Conservation (phyloP, 2,329 filamentous ascomycete genomes). For the Rugonectria rugulosa region DNA sequence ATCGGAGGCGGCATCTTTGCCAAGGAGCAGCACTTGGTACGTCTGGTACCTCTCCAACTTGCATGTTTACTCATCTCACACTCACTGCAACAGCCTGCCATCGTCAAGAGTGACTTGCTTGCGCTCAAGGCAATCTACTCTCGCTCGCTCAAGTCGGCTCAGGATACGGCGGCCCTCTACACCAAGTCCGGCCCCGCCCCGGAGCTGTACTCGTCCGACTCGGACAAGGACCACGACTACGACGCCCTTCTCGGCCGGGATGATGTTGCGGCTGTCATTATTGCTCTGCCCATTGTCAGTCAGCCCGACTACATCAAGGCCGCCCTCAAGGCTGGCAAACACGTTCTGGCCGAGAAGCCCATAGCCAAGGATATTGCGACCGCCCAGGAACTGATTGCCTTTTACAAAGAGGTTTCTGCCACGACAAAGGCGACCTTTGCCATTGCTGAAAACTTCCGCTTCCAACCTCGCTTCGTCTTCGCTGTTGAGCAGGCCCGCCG, state of each 20-base stretch:
- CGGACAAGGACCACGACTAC: constrained; percentile 53
- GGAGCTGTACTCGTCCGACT: constrained; percentile 66
- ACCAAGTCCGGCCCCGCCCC: constrained; percentile 39
- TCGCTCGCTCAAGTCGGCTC: constrained; percentile 65
- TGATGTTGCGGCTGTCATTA: constrained; percentile 63
- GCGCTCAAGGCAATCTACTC: constrained; percentile 72
- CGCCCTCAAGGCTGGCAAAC: constrained; percentile 70
- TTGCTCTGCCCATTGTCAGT: constrained; percentile 68
- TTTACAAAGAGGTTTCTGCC: constrained; percentile 38
- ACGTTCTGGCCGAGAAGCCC: constrained; percentile 75
- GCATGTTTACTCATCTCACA: too few species aligned
- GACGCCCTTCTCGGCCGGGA: constrained; percentile 60
- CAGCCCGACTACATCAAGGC: constrained; percentile 67
- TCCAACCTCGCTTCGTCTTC: constrained; percentile 61
- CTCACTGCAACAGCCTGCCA: constrained; percentile 60
- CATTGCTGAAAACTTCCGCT: constrained; percentile 79
- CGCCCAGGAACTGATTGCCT: constrained; percentile 50
- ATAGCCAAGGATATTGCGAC: constrained; percentile 65
- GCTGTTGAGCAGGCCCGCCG: constrained; percentile 53
- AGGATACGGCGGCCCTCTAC: constrained; percentile 51
- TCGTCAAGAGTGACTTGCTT: constrained; percentile 59
- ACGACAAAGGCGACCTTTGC: constrained; percentile 53
- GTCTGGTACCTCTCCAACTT: too few species aligned
- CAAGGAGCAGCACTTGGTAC: constrained; percentile 63
- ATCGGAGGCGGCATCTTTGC: constrained; percentile 71